phyloP scores from a whole-genome alignment of 2,329 filamentous ascomycete genomes.

The Cercospora sojina region DNA sequence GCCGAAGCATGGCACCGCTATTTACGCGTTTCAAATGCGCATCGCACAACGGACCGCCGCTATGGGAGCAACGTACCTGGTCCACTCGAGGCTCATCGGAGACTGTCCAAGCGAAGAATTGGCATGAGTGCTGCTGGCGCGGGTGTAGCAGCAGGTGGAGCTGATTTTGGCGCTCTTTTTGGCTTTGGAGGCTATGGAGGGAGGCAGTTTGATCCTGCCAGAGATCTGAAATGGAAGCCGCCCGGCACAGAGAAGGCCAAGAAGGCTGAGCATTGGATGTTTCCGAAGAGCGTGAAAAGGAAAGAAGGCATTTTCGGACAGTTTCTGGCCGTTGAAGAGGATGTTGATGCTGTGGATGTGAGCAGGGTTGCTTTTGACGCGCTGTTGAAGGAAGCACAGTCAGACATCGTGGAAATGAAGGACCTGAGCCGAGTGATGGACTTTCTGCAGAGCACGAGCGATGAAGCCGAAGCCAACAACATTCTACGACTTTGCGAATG shows the following conservation, averaged over 20 bases:
- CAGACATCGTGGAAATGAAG: not conserved
- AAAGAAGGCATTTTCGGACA: constrained; percentile 17
- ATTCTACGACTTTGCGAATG: constrained; percentile 25
- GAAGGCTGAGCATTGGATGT: constrained; percentile 22
- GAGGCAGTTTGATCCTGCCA: constrained; percentile 22
- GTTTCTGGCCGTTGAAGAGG: constrained; percentile 16
- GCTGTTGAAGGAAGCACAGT: constrained; percentile 18
- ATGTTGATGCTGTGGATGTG: constrained; percentile 15
- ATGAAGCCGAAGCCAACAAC: constrained; percentile 32
- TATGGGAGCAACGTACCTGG: constrained; percentile 62
- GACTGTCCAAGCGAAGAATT: constrained; percentile 57
- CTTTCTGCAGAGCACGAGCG: constrained; percentile 27
- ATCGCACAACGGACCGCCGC: constrained; percentile 38
- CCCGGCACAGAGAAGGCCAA: constrained; percentile 21
- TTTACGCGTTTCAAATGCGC: constrained; percentile 40
- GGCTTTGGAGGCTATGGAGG: constrained; percentile 27
- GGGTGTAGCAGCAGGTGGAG: constrained; percentile 16
- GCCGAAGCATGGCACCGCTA: constrained; percentile 53
- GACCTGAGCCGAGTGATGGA: constrained; percentile 20
- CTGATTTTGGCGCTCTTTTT: constrained; percentile 35
- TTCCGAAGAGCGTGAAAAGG: constrained; percentile 13
- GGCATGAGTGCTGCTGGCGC: constrained; percentile 35
- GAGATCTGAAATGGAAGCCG: constrained; percentile 31
- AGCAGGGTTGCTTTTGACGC: constrained; percentile 29
- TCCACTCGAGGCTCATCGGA: constrained; percentile 60